Evolutionary conservation across 495 filamentous ascomycete genomes (phyloP), one percentile per base, ranked within the genome.

Genomic region (Penicillium pulvis): DNA sequence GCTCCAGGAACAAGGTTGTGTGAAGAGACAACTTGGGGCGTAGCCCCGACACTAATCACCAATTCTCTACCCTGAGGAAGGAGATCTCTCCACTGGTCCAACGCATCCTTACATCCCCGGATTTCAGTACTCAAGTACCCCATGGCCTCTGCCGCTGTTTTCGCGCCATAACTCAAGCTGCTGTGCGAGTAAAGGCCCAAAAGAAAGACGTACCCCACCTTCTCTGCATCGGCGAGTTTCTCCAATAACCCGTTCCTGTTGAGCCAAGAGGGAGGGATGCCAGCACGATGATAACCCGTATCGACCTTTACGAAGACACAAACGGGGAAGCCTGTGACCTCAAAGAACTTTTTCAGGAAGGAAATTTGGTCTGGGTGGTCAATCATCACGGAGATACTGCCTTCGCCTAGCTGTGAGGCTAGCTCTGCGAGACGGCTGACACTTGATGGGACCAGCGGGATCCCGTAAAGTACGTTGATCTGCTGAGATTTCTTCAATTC

Each of bases 181-280:
- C 87, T 87, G 68, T 95, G 91, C n/a, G 81, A 83, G 71, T 95
- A 96, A 17, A 93, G 66, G 1, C 91, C 92, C 16, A 82, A 69
- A 3, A 94, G 70, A 0, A 66, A 59, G 9, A 74, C 71, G n/a
- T 53, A 36, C 0, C 82, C 80, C 0, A 49, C 45, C 1, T 59
- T 48, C 47, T 80, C 64, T 0, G 67, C 59, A 2, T 79, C 76
- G 3, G 76, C 73, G 0, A 87, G 67, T 30, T 74, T 77, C 39
- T 77, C 68, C 35, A 91, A 59, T 0, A 92, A 68, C 0, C 67
- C 62, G 1, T 69, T 61, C 59, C 87, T 85, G 10, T 72, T 74
- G 2, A 78, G 58, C 0, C 82, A 82, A n/a, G 69, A 50, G 0
- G 84, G 79, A 0, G 75, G 58, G 0, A 93, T 73, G 28, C 92